Conservation (phyloP, 2,329 filamentous ascomycete genomes). For the Tolypocladium nubicola region DNA sequence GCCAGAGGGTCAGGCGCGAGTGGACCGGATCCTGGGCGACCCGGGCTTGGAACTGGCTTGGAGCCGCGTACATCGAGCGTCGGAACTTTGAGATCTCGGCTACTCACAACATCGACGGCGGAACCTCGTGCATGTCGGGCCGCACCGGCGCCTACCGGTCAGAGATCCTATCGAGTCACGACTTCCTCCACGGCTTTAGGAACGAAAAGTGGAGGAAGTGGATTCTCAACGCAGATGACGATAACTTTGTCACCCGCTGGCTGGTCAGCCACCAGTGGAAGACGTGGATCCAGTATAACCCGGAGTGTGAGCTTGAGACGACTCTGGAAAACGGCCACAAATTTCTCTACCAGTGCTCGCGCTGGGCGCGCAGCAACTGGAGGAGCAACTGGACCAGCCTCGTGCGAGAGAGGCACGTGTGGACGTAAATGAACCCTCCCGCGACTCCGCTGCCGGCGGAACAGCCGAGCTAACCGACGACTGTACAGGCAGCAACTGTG, state of each 20-base stretch:
- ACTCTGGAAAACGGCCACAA: constrained; percentile 82
- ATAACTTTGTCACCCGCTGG: constrained; percentile 97
- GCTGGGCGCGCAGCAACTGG: constrained; percentile 97
- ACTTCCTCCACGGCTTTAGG: constrained; percentile 81
- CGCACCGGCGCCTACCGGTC: constrained; percentile 88
- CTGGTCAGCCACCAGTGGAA: constrained; percentile 86
- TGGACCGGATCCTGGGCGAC: constrained; percentile 47
- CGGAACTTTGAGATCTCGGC: constrained; percentile 96
- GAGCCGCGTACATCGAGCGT: constrained; percentile 82
- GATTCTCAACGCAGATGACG: constrained; percentile 90
- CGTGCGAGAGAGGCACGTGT: constrained; percentile 72
- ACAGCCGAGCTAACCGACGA: not conserved
- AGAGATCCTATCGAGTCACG: constrained; percentile 73
- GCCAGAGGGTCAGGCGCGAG: constrained; percentile 71
- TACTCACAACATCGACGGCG: constrained; percentile 88
- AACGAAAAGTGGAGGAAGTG: constrained; percentile 84
- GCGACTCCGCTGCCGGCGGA: not conserved
- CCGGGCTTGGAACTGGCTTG: constrained; percentile 77
- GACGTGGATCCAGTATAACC: constrained; percentile 90
- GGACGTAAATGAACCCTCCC: constrained; percentile 44
- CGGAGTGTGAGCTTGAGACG: constrained; percentile 83
- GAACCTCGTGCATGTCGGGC: constrained; percentile 93
- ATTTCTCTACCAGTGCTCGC: constrained; percentile 85
- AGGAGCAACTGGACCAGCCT: constrained; percentile 91
- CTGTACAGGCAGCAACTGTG: constrained; percentile 69